These are phyloP conservation scores for Micromonas commoda DNA, from an alignment of 139 green algal genomes.

Conservation along the genomic window DNA sequence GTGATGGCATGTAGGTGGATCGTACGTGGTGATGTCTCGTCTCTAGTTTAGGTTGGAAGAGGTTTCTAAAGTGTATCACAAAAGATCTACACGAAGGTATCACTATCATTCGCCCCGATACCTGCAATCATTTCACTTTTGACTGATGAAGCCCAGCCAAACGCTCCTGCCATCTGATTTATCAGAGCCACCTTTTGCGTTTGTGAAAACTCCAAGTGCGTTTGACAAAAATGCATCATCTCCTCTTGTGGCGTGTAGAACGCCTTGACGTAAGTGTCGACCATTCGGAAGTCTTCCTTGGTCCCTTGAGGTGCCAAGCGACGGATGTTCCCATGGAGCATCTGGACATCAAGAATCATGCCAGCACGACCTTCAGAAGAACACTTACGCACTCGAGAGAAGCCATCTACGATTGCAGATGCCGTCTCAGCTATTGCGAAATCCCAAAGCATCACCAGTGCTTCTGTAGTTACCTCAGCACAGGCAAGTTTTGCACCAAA, in stretches of 20 bases:
- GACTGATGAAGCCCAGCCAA: background rate
- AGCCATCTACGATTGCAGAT: background rate
- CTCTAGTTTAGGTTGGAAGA: background rate
- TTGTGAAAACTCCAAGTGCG: background rate
- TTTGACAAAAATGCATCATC: background rate
- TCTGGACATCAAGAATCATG: slow-evolving; percentile 2
- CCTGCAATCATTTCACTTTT: background rate
- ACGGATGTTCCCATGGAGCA: background rate
- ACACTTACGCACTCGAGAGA: background rate
- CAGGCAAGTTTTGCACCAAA: background rate
- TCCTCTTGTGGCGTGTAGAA: slow-evolving; percentile 5
- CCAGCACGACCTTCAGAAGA: background rate
- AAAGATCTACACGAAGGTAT: background rate
- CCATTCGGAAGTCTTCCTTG: background rate
- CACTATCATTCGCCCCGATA: background rate
- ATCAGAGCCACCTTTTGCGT: background rate
- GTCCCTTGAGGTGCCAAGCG: background rate
- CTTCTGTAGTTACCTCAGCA: background rate
- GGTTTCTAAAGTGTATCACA: no score
- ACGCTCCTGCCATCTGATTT: slow-evolving; percentile 5
- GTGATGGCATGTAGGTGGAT: background rate
- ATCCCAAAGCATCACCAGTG: background rate
- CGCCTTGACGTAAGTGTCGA: slow-evolving; percentile 14
- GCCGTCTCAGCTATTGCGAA: background rate
- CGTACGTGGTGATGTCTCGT: background rate